Percentiles rank a stretch among this genome's conserved stretches.
Evolutionary conservation across 768 basidiomycete species (phyloP).

Genomic region (Neoboletus magnificus): DNA sequence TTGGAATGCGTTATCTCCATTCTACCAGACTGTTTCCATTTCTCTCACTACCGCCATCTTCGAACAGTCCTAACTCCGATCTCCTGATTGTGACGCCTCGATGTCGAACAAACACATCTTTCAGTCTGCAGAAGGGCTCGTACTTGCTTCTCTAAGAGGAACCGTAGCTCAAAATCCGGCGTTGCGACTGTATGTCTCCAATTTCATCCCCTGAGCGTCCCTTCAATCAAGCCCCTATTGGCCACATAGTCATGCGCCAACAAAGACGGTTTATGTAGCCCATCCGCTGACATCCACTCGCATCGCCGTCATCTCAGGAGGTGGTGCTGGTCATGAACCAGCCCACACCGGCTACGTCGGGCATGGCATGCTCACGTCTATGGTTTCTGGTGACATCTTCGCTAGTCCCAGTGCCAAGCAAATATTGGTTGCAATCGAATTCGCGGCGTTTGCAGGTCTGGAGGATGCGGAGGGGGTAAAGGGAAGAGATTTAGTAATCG

Average conservation of each 20-base stretch:
- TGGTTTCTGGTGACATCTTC: slow-evolving; percentile 61
- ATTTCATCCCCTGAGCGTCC: background rate
- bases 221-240: background rate
- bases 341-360: slow-evolving; percentile 58
- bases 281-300: slow-evolving; percentile 18
- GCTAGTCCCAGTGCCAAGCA: slow-evolving; percentile 61
- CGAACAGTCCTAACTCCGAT: background rate
- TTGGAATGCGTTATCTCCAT: too few relatives aligned
- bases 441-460: slow-evolving; percentile 39
- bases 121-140: slow-evolving; percentile 38
- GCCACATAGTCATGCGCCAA: slow-evolving; percentile 32
- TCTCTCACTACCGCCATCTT: background rate
- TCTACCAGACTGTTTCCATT: background rate
- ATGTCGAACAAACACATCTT: background rate
- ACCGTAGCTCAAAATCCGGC: slow-evolving; percentile 40
- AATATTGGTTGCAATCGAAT: slow-evolving; percentile 46
- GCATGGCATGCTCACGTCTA: slow-evolving; percentile 51
- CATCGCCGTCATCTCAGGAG: slow-evolving; percentile 46
- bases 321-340: slow-evolving; percentile 59
- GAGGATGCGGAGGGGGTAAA: slow-evolving; percentile 3
- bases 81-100: background rate
- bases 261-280: slow-evolving; percentile 36
- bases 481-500: slow-evolving; percentile 29
- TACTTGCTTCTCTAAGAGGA: slow-evolving; percentile 42
- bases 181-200: slow-evolving; percentile 35